phyloP scores from a whole-genome alignment of 1,139 yeast species.

The Lodderomyces theae region DNA sequence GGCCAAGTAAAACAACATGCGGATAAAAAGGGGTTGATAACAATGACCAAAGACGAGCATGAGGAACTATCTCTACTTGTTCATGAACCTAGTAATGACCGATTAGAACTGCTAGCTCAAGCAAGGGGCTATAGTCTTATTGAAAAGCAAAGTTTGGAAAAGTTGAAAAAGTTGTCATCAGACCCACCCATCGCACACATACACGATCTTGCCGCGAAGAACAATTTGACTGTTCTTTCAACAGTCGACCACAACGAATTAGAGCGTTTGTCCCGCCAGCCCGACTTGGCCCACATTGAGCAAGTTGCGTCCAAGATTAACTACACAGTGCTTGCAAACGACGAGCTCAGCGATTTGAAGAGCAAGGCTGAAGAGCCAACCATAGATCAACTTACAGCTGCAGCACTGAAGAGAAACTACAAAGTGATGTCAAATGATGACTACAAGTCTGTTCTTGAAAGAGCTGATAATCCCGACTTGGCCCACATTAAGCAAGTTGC shows the following conservation, averaged over 20 bases:
- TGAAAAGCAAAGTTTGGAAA: not conserved
- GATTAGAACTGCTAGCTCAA: slow-evolving; percentile 15
- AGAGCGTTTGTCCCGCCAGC: slow-evolving; percentile 16
- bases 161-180: not conserved
- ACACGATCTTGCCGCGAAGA: slow-evolving; percentile 7
- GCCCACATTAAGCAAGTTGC: slow-evolving; percentile 24
- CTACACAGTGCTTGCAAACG: slow-evolving; percentile 23
- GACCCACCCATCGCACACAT: slow-evolving; percentile 4
- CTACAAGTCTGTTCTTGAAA: slow-evolving; percentile 9
- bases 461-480: slow-evolving; percentile 23
- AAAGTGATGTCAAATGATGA: slow-evolving; percentile 9
- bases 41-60: slow-evolving; percentile 34
- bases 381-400: slow-evolving; percentile 23
- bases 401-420: slow-evolving; percentile 20
- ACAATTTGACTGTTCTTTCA: slow-evolving; percentile 10
- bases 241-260: slow-evolving; percentile 13
- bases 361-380: slow-evolving; percentile 27
- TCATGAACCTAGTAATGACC: slow-evolving; percentile 23
- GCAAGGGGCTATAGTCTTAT: slow-evolving; percentile 6
- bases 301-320: slow-evolving; percentile 18
- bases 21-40: slow-evolving; percentile 33
- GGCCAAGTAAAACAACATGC: slow-evolving; percentile 36
- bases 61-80: slow-evolving; percentile 35
- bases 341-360: slow-evolving; percentile 25
- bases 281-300: slow-evolving; percentile 11